phyloP scores from a whole-genome alignment of 169 alveolate species.

The Plasmodium malariae region DNA sequence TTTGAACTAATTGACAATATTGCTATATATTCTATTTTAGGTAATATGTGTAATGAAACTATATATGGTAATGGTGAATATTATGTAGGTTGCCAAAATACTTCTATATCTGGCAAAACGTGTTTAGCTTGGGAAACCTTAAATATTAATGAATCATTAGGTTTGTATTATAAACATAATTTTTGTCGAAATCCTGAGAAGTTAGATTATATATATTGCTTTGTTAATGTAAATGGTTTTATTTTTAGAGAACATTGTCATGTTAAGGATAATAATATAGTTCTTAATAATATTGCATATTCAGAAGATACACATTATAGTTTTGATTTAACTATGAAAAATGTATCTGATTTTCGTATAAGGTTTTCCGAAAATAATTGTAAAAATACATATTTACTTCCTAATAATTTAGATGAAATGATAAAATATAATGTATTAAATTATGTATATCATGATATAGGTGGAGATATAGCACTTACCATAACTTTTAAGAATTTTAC shows the following conservation, averaged over 20 bases:
- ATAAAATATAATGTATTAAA: not conserved
- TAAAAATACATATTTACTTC: not conserved
- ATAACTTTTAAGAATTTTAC: slow-evolving; percentile 10
- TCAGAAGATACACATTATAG: not conserved
- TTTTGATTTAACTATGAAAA: slow-evolving; percentile 64
- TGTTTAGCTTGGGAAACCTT: slow-evolving; percentile 47
- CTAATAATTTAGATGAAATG: not conserved
- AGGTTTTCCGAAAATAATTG: not conserved
- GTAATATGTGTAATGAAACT: slow-evolving; percentile 33
- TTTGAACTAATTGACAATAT: not conserved
- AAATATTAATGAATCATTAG: slow-evolving; percentile 9
- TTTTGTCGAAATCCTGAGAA: slow-evolving; percentile 64
- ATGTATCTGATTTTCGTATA: slow-evolving; percentile 74
- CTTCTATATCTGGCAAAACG: slow-evolving; percentile 19
- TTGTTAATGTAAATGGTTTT: slow-evolving; percentile 17
- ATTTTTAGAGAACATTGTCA: slow-evolving; percentile 45
- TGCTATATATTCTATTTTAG: not conserved
- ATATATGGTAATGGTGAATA: slow-evolving; percentile 7
- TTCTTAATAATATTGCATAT: slow-evolving; percentile 25
- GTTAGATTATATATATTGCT: slow-evolving; percentile 23
- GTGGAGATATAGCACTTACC: slow-evolving; percentile 56
- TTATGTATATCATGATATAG: slow-evolving; percentile 45
- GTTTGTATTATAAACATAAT: slow-evolving; percentile 6
- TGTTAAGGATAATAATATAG: not conserved
- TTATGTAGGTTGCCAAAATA: slow-evolving; percentile 47